These are phyloP conservation scores for Coprinopsis strossmayeri DNA, from an alignment of 768 basidiomycete genomes.

Conservation along the genomic window DNA sequence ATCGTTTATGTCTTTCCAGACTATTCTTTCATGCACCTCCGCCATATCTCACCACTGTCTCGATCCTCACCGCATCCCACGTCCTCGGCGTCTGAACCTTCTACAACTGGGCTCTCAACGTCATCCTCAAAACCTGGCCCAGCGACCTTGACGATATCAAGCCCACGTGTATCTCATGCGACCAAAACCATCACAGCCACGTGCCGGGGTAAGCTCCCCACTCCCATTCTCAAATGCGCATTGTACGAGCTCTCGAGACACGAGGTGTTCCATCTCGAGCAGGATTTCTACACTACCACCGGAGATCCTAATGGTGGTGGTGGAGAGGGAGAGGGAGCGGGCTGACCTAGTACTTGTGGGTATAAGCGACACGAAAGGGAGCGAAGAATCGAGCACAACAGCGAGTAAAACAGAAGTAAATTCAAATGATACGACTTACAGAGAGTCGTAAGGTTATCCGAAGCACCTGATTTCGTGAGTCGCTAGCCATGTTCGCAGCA, in stretches of 20 bases:
- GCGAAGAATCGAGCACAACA: no score
- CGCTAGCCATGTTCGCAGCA: no score
- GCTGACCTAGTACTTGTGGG: no score
- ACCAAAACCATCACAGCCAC: not conserved
- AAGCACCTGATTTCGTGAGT: no score
- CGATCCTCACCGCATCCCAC: not conserved
- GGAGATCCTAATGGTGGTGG: not conserved
- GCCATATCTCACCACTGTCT: not conserved
- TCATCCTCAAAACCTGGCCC: not conserved
- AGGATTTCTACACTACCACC: not conserved
- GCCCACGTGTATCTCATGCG: not conserved
- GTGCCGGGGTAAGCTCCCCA: not conserved
- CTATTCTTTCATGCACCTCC: not conserved
- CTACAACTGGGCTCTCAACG: not conserved
- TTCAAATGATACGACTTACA: no score
- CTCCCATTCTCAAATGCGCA: not conserved
- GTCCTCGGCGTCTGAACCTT: not conserved
- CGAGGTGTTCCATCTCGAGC: no score
- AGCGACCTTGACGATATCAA: not conserved
- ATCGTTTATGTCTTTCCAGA: not conserved
- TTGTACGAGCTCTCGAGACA: constrained; percentile 1
- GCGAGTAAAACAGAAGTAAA: no score
- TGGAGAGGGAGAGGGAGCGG: not conserved
- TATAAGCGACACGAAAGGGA: no score
- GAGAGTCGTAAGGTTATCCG: no score